Percentiles rank a stretch among this genome's conserved stretches.
phyloP scores from a whole-genome alignment of 208 protist genomes.

The Lotmaria passim region DNA sequence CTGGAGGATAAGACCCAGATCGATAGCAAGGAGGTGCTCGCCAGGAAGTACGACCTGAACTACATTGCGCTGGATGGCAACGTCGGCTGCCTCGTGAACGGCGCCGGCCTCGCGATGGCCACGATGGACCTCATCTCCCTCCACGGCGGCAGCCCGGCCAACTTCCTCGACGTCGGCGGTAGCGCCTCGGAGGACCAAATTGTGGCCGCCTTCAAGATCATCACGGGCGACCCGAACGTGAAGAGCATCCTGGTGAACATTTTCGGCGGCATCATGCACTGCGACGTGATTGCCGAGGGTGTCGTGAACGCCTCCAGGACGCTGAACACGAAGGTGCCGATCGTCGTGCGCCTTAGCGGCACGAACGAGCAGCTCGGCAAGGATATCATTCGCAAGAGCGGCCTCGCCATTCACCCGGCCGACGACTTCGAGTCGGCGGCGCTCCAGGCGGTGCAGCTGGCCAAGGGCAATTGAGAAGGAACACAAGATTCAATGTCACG shows the following conservation, averaged over 20 bases:
- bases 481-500: background rate
- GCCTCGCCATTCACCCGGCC: conserved; percentile 80
- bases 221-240: conserved; percentile 94
- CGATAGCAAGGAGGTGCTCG: conserved; percentile 96
- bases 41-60: conserved; percentile 97
- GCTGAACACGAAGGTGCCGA: conserved; percentile 92
- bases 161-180: conserved; percentile 99
- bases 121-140: conserved; percentile 99
- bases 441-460: conserved; percentile 74
- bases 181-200: conserved; percentile 94
- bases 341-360: conserved; percentile 94
- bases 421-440: conserved; percentile 87
- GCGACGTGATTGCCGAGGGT: conserved; percentile 98
- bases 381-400: conserved; percentile 92
- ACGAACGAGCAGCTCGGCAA: conserved; percentile 97
- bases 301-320: conserved; percentile 93
- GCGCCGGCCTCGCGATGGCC: conserved; percentile 99
- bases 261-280: conserved; percentile 99
- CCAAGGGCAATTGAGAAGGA: conserved; percentile 19
- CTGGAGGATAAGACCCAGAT: conserved; percentile 95
- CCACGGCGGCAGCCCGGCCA: conserved; percentile 97
- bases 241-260: conserved; percentile 99
- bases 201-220: conserved; percentile 97
- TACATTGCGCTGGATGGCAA: conserved; percentile 99
- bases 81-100: conserved; percentile 98